Base-by-base conservation (phyloP, 306 rosid species). In the Nissolia schottii region DNA sequence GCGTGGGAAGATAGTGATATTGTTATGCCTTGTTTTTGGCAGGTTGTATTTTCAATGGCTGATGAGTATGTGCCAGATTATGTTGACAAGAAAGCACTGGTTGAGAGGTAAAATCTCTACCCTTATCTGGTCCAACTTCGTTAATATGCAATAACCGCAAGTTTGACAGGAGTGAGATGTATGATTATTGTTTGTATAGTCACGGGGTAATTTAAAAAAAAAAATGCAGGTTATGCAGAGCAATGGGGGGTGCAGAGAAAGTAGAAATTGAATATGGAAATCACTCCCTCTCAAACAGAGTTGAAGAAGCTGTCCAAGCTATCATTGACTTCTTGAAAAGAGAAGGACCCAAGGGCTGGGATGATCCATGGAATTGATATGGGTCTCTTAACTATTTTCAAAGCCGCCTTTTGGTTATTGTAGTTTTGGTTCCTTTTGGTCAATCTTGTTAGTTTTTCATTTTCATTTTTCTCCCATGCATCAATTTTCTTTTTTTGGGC, bases 281-380 rank as follows among this genome's bases (percentile, higher is more conserved):
- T 70, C 99, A 95, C 69, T 88, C 99, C 61, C 99, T 95, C 35
- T 95, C 99, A 29, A 95, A 95, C 76, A 88, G 97, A 88, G 87
- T 82, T 41, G 81, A 78, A 22, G 99, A 95, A 80, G 93, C 88
- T 81, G 99, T 91, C 41, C 67, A 73, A 2, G 97, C 90, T 25
- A 95, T 95, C 4, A 77, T 95, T 67, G 89, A 92, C 62, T 95
- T 95, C 77, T 76, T 95, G 8, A 89, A 72, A 78, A 88, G 97
- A 76, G 99, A 87, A 41, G 97, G 92, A 60, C 99, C 97, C 38
- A 95, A 84, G 67, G 97, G 97, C 27, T 95, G 99, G 99, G 97
- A 95, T 74, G 99, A 95, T 73, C 99, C 99, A 2, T 95, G 99
- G 99, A 80, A 75, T 83, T 95, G 77, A 79, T 61, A 28, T n/a